Conservation (phyloP, 345 rosid species). For the Toxicodendron radicans region DNA sequence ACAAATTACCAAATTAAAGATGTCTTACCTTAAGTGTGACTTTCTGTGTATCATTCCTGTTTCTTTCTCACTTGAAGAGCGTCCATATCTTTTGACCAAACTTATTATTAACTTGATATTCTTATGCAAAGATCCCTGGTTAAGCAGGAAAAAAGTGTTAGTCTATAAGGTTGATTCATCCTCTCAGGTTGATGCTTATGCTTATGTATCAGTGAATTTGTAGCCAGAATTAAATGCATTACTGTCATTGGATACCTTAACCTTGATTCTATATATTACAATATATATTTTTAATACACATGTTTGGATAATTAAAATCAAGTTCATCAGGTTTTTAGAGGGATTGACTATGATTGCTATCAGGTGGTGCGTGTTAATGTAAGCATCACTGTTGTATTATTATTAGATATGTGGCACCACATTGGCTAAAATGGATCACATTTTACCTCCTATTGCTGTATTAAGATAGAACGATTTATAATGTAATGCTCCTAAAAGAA, state of each 20-base stretch:
- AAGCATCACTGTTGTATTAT: not conserved
- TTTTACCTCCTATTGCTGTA: not conserved
- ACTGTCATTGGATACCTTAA: not conserved
- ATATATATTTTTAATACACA: not conserved
- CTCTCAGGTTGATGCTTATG: not conserved
- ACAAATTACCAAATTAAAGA: not conserved
- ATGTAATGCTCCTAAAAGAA: not conserved
- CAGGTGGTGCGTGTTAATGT: not conserved
- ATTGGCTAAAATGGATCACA: not conserved
- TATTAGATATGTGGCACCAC: not conserved
- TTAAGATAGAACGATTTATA: not conserved
- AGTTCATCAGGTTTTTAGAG: not conserved
- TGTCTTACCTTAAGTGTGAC: not conserved
- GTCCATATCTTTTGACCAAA: not conserved
- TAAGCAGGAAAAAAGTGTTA: not conserved
- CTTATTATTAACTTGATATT: not conserved
- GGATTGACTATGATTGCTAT: not conserved
- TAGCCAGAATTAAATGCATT: not conserved
- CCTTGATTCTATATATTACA: not conserved
- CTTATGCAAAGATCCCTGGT: not conserved
- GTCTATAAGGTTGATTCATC: not conserved
- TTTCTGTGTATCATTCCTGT: too few relatives aligned
- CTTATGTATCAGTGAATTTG: not conserved
- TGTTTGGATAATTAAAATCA: not conserved
- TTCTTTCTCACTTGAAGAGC: too few relatives aligned